Base-by-base conservation (phyloP, 371 early-diverging fungal genomes). In the Mucor piriformis region DNA sequence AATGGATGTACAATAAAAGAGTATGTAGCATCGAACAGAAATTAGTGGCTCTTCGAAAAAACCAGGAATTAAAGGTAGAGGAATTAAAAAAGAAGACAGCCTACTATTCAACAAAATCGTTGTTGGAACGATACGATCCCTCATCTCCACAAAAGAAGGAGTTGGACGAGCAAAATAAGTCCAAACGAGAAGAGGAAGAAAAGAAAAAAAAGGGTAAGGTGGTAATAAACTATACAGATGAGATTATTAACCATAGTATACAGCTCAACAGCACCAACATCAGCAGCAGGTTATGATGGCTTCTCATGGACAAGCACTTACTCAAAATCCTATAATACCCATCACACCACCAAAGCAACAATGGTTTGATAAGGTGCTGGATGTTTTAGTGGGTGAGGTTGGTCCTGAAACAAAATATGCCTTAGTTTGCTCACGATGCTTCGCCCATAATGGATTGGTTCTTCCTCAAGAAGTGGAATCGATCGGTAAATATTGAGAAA, bases 391-490 rank as follows among this genome's bases (percentile, higher is more conserved):
- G 18, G 96, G 95, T 15, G 93, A 91, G 27, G 83, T 86, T 4
- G 88, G 90, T 6, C 87, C 90, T 23, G 82, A 88, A 20, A 87
- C 83, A 53, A 90, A 90, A 64, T 95, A 93, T 66, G 96, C 97
- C 7, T 75, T 97, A 29, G 89, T 96, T 29, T 97, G 97, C 64
- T 79, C 85, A 33, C 78, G 83, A 33, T 97, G 97, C 77, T 90
- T 82, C 63, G 82, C 87, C 3, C 96, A 96, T 73, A 95, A 95
- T 70, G 97, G 96, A 0, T 78, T 97, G 32, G 92, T 88, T 13
- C 76, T 91, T 52, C 90, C 92, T 8, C 82, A 90, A 13, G 92
- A 93, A 46, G 83, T 88, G 49, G 76, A 86, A 8, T 74, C 69
- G 24, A 81, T 86, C 53, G 84, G 88, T 88, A 83, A 81, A 81